Evolutionary conservation across 805 yeast species (phyloP), one percentile per base, ranked within the genome.

Genomic region (Starmerella kuoi): DNA sequence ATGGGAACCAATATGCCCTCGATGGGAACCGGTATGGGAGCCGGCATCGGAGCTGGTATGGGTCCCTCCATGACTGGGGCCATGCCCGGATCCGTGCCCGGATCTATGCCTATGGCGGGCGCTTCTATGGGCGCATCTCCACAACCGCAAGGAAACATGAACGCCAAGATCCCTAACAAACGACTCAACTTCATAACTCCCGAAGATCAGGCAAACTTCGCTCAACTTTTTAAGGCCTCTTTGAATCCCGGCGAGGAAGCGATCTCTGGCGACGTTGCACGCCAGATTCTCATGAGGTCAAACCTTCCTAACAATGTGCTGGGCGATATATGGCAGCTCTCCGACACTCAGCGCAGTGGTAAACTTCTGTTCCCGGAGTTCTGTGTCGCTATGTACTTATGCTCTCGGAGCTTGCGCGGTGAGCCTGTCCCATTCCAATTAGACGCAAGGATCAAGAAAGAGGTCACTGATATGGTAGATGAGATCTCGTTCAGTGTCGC

Each of bases 331-430:
- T 88, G 97, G 97, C 77, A 80, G 20, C 66, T 88, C 44, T 73
- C 94, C n/a, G 97, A 88, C 57, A 79, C 94, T 2, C 81, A 77
- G 53, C 79, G 76, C 54, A 77, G 91, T 6, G 97, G 97, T 2
- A 70, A 76, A 42, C 71, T 88, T 47, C 63, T 88, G 53, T 88
- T 87, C 58, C 97, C 97, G 2, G 96, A 88, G 61, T 88, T 88
- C 67, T 94, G 94, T 14, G 67, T 88, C 50, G 86, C 95, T 15
- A 76, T 88, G 68, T 88, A 86, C 60, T 68, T 88, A 52, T 86
- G 94, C 58, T 80, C 82, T 52, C 62, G 75, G 55, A 80, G 79
- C 0, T 68, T 83, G 52, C 76, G 74, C 53, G 94, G 95, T 28
- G 86, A 82, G 51, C 66, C 77, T 7, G 67, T 87, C 46, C 96